Conservation (phyloP, 805 yeast species). For the Barnettozyma populi region DNA sequence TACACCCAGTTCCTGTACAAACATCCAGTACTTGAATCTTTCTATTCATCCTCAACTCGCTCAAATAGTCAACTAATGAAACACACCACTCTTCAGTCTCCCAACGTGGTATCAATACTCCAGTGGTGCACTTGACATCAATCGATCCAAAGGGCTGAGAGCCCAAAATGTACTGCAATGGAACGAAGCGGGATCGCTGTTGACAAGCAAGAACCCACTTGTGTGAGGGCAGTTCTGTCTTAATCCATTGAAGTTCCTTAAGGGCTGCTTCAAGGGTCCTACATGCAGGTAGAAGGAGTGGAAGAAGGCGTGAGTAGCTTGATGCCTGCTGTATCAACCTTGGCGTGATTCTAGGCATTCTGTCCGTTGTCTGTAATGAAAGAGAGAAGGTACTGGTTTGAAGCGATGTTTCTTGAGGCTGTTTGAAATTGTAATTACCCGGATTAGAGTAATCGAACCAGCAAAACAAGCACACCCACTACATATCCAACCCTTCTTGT, state of each 20-base stretch:
- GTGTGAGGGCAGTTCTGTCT: slow-evolving; percentile 43
- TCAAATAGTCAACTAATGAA: slow-evolving; percentile 29
- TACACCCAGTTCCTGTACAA: slow-evolving; percentile 89
- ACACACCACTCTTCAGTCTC: slow-evolving; percentile 91
- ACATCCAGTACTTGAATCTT: slow-evolving; percentile 47
- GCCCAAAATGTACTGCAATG: slow-evolving; percentile 82
- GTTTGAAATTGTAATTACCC: neutral
- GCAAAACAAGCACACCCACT: too few relatives aligned
- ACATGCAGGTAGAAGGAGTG: slow-evolving; percentile 16
- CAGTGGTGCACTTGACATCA: slow-evolving; percentile 50
- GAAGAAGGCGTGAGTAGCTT: slow-evolving; percentile 9
- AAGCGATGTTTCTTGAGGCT: neutral
- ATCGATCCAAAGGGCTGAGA: slow-evolving; percentile 81
- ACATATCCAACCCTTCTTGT: too few relatives aligned
- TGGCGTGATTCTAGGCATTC: slow-evolving; percentile 20
- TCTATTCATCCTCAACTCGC: slow-evolving; percentile 4
- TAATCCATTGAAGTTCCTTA: slow-evolving; percentile 63
- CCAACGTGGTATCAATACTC: slow-evolving; percentile 86
- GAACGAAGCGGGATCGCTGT: slow-evolving; percentile 48
- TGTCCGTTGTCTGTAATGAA: neutral
- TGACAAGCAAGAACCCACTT: slow-evolving; percentile 49
- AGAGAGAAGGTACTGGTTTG: neutral
- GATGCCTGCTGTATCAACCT: slow-evolving; percentile 9
- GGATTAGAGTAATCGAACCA: neutral
- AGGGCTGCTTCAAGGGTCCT: slow-evolving; percentile 34